Conservation (phyloP, 192 early-diverging fungal species). For the Mortierella hygrophila region DNA sequence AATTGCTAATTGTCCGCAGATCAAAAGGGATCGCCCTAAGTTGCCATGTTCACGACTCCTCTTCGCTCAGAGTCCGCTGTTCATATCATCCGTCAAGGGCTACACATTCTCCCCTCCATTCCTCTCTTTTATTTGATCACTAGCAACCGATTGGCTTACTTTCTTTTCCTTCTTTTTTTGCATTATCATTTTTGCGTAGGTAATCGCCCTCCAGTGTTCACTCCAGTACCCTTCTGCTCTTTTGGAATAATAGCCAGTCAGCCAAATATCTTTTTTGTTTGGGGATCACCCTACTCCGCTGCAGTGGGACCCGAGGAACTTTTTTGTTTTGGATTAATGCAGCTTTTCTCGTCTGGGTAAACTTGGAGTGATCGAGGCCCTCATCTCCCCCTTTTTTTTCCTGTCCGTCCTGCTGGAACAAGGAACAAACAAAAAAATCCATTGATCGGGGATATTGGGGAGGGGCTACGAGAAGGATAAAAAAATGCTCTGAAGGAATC, state of each 20-base stretch:
- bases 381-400: neutral
- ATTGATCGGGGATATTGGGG: neutral
- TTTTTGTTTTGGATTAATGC: neutral
- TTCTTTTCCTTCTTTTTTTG: neutral
- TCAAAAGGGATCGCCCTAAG: neutral
- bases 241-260: neutral
- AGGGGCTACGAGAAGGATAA: no score
- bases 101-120: neutral
- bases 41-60: neutral
- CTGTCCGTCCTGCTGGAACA: neutral
- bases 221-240: neutral
- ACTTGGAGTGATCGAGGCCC: neutral
- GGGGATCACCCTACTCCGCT: slow-evolving; percentile 1
- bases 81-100: neutral
- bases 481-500: neutral
- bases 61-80: neutral
- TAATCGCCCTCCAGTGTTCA: neutral
- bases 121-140: neutral
- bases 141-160: neutral
- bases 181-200: neutral
- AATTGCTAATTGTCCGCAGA: neutral
- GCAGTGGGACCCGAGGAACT: neutral
- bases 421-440: neutral
- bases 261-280: neutral
- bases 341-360: neutral